A percentile compares a stretch with the other conserved stretches of the same genome.
Conservation (phyloP, 352 stramenopile genomes). For the Sclerospora graminicola region DNA sequence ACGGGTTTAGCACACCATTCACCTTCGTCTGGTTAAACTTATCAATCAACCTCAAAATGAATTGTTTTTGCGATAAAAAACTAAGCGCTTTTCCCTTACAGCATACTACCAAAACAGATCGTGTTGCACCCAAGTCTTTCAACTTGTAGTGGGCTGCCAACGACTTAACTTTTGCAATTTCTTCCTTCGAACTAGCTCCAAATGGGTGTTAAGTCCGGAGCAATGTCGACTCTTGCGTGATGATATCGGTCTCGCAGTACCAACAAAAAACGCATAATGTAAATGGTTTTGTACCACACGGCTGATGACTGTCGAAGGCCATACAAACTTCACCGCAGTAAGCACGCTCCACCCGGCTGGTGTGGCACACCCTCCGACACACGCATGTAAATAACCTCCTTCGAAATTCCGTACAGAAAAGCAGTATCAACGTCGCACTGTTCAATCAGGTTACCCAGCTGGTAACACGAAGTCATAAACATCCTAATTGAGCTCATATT, state of each 20-base stretch:
- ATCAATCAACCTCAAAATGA: not conserved
- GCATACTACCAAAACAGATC: not conserved
- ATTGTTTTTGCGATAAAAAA: not conserved
- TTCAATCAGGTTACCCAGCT: conserved; percentile 1
- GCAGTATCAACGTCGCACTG: conserved; percentile 25
- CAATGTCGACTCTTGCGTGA: too few species aligned
- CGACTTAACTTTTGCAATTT: not conserved
- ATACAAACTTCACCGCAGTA: not conserved
- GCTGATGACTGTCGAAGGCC: not conserved
- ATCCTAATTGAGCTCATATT: not conserved
- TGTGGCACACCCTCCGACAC: too few species aligned
- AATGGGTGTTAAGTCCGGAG: too few species aligned
- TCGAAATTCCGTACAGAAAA: conserved; percentile 21
- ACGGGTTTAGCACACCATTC: not conserved
- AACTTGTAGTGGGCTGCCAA: conserved; percentile 3
- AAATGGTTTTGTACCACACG: conserved; percentile 23
- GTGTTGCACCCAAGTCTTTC: not conserved
- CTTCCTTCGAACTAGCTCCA: not conserved
- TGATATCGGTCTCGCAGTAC: too few species aligned
- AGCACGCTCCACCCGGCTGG: conserved; percentile 7
- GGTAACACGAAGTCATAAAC: conserved; percentile 16
- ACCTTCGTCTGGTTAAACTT: not conserved
- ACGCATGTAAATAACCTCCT: conserved; percentile 18
- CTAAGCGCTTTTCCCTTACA: not conserved
- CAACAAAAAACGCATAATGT: too few species aligned